Conservation (phyloP, 2,329 filamentous ascomycete species). For the Pseudocercospora vitis region DNA sequence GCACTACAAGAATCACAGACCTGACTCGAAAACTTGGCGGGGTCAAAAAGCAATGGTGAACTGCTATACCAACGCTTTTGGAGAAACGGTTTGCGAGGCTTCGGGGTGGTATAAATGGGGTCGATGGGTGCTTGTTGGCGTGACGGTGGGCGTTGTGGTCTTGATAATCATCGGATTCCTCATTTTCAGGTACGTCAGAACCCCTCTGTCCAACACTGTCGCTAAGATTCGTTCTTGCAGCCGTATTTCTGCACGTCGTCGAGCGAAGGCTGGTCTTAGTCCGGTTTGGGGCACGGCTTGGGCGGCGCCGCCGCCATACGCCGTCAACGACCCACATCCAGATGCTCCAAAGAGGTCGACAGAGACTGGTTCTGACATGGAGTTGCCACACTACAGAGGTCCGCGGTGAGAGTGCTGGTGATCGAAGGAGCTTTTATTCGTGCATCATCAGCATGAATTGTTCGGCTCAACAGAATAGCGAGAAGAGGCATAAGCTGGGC, state of each 20-base stretch:
- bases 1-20: too few relatives aligned
- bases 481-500: too few relatives aligned
- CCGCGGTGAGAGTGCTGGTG: background rate
- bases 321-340: constrained; percentile 9
- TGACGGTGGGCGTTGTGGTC: background rate
- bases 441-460: background rate
- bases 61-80: constrained; percentile 9
- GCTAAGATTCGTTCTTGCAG: background rate
- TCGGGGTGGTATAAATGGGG: constrained; percentile 12
- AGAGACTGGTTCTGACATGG: background rate
- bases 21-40: too few relatives aligned
- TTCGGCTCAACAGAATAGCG: too few relatives aligned
- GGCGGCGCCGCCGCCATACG: constrained; percentile 10
- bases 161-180: background rate
- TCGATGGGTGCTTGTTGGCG: constrained; percentile 8
- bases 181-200: background rate
- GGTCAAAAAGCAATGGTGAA: too few relatives aligned
- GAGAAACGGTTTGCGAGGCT: constrained; percentile 3
- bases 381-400: background rate
- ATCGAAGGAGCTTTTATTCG: background rate
- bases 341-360: constrained; percentile 4
- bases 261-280: background rate
- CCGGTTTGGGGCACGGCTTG: constrained; percentile 8
- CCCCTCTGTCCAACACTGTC: too few relatives aligned
- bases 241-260: constrained; percentile 6